Percentiles rank a stretch among this genome's conserved stretches.
These are phyloP conservation scores for Ascochyta fabae DNA, from an alignment of 2,329 filamentous ascomycete genomes.

Conservation along the genomic window DNA sequence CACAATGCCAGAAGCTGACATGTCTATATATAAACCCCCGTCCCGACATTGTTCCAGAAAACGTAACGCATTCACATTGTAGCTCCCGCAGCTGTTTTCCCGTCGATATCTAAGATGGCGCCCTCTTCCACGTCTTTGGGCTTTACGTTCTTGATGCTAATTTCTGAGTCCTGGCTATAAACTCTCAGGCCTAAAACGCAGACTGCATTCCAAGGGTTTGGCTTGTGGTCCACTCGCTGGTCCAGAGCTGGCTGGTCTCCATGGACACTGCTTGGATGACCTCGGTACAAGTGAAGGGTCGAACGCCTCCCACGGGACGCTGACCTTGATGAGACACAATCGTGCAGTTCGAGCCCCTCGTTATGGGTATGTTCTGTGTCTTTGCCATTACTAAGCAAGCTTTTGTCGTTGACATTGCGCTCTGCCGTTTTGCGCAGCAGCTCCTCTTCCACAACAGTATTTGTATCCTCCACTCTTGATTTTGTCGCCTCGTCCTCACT, in stretches of 20 bases:
- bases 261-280: conserved; percentile 8
- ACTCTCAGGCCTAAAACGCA: conserved; percentile 65
- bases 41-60: background rate
- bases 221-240: conserved; percentile 20
- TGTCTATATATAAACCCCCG: background rate
- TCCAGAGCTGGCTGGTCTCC: conserved; percentile 1
- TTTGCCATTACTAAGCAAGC: background rate
- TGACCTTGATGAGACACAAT: background rate
- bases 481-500: background rate
- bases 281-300: background rate
- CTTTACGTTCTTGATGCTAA: conserved; percentile 42
- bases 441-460: background rate
- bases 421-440: background rate
- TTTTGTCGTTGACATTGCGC: background rate
- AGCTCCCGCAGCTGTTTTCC: conserved; percentile 40
- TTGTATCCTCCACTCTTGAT: background rate
- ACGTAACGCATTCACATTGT: conserved; percentile 37
- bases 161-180: conserved; percentile 45
- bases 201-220: conserved; percentile 64
- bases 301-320: background rate
- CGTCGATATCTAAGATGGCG: conserved; percentile 40
- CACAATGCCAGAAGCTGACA: too few relatives aligned
- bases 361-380: background rate
- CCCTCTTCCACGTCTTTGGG: conserved; percentile 40
- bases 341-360: background rate